Evolutionary conservation across 2,329 filamentous ascomycete genomes (phyloP).

Genomic region (Raffaelea ambrosiae): DNA sequence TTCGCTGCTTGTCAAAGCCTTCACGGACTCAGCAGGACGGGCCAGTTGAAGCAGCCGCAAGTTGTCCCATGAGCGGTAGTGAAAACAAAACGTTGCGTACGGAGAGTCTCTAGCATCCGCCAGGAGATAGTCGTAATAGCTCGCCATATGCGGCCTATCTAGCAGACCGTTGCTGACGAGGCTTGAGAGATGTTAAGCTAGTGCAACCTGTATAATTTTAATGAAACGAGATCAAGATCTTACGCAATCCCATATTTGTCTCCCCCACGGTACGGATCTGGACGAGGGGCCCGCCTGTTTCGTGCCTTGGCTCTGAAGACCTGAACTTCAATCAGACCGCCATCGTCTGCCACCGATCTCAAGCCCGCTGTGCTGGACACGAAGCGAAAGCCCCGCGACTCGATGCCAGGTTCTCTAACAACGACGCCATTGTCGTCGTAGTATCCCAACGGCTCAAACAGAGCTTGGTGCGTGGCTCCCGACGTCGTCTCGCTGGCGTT

Average conservation of each 20-base stretch:
- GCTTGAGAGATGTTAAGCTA: conserved; percentile 23
- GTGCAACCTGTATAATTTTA: too few species aligned
- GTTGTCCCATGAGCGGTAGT: conserved; percentile 45
- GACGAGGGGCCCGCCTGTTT: conserved; percentile 29
- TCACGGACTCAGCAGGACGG: conserved; percentile 13
- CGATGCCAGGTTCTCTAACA: conserved; percentile 30
- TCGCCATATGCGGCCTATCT: conserved; percentile 39
- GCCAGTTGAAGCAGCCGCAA: conserved; percentile 40
- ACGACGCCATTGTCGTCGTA: conserved; percentile 29
- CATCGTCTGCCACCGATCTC: conserved; percentile 38
- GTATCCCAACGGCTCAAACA: conserved; percentile 38
- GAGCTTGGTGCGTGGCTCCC: conserved; percentile 22
- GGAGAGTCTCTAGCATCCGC: conserved; percentile 42
- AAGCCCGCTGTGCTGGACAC: conserved; percentile 27
- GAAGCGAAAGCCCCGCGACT: conserved; percentile 44
- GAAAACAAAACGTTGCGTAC: conserved; percentile 45
- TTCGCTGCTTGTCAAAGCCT: too few species aligned
- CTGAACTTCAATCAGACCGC: conserved; percentile 45
- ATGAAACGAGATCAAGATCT: conserved; percentile 14
- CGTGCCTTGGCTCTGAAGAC: conserved; percentile 44
- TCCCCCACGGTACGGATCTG: conserved; percentile 36
- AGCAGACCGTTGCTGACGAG: conserved; percentile 44
- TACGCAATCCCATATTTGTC: conserved; percentile 46
- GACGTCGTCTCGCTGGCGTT: conserved; percentile 32
- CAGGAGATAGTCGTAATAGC: conserved; percentile 44